Conservation (phyloP, 805 yeast species). For the Cyberlindnera petersonii region DNA sequence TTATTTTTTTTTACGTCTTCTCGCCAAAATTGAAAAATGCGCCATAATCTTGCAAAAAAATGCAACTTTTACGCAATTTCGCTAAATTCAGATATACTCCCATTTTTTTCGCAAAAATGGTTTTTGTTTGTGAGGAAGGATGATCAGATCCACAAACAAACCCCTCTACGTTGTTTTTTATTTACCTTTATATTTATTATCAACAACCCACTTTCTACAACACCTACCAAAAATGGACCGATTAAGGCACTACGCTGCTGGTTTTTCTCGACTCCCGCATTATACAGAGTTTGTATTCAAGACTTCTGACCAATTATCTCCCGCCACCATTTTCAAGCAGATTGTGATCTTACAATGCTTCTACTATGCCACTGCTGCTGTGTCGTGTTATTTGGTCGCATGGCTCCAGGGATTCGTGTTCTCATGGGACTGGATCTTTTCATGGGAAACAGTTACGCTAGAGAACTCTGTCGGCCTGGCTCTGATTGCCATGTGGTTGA, state of each 20-base stretch:
- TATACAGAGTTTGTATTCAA: slow-evolving; percentile 16
- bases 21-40: too few species aligned
- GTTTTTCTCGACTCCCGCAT: slow-evolving; percentile 16
- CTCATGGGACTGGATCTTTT: slow-evolving; percentile 65
- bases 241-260: slow-evolving; percentile 13
- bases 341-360: slow-evolving; percentile 73
- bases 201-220: too few species aligned
- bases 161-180: too few species aligned
- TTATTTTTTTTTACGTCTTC: slow-evolving; percentile 17
- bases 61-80: too few species aligned
- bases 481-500: slow-evolving; percentile 70
- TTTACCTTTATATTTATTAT: too few species aligned
- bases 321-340: slow-evolving; percentile 60
- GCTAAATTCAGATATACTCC: too few species aligned
- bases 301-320: slow-evolving; percentile 45
- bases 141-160: neutral
- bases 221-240: slow-evolving; percentile 1
- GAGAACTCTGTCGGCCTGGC: slow-evolving; percentile 81
- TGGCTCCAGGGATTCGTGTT: slow-evolving; percentile 69
- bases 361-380: slow-evolving; percentile 70
- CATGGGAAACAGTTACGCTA: slow-evolving; percentile 71
- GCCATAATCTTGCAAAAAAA: too few species aligned
- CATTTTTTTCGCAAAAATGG: too few species aligned
- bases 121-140: too few species aligned
- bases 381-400: slow-evolving; percentile 62